Evolutionary conservation across 805 yeast species (phyloP).

Genomic region (Kuraishia hungarica): DNA sequence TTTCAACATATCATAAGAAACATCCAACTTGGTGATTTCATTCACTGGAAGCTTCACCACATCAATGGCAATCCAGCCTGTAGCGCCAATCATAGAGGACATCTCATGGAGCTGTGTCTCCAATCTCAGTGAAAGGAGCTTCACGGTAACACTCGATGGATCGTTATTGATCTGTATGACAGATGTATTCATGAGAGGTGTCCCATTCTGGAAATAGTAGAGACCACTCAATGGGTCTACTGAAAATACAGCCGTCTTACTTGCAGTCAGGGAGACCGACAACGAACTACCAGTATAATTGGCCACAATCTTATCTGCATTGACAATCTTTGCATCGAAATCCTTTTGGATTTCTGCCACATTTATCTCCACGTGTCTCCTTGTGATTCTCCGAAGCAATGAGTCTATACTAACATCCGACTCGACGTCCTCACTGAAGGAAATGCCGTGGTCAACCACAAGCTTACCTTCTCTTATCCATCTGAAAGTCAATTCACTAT

Average conservation of each 20-base stretch:
- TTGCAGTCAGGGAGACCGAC: conserved; percentile 18
- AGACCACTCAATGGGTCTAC: conserved; percentile 30
- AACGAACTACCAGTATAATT: conserved; percentile 13
- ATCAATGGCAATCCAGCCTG: conserved; percentile 62
- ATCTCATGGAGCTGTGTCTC: conserved; percentile 43
- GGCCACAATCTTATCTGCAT: conserved; percentile 20
- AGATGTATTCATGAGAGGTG: conserved; percentile 25
- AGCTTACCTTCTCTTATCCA: conserved; percentile 54
- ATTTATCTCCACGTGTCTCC: conserved; percentile 29
- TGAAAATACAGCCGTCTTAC: conserved; percentile 18
- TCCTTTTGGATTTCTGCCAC: conserved; percentile 23
- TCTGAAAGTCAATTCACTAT: conserved; percentile 39
- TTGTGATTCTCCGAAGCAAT: conserved; percentile 28
- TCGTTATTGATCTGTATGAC: conserved; percentile 22
- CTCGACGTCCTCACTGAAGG: conserved; percentile 24
- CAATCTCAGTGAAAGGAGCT: conserved; percentile 37
- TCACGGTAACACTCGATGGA: conserved; percentile 16
- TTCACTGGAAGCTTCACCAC: conserved; percentile 39
- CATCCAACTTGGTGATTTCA: conserved; percentile 35
- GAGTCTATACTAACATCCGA: conserved; percentile 27
- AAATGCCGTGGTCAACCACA: conserved; percentile 12
- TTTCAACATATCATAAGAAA: conserved; percentile 19
- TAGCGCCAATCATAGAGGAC: conserved; percentile 47
- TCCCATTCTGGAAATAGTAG: conserved; percentile 36
- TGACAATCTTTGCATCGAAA: conserved; percentile 17